phyloP scores from a whole-genome alignment of 306 rosid genomes.

The Casuarina glauca region DNA sequence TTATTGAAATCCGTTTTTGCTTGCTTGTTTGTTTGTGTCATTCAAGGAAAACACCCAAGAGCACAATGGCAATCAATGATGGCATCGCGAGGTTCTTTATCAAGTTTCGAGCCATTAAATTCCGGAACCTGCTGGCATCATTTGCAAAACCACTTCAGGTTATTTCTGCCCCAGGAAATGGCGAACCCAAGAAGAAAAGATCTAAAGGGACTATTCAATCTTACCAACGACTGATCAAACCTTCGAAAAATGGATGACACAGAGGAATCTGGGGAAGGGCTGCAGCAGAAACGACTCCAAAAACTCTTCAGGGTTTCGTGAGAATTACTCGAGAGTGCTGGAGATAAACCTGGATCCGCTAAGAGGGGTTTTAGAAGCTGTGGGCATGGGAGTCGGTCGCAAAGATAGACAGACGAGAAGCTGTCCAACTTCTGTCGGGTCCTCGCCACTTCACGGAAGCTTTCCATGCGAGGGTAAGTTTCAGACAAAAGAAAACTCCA shows the following conservation, averaged over 20 bases:
- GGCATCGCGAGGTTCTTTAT: slow-evolving; percentile 46
- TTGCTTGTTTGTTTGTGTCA: background rate
- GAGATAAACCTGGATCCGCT: slow-evolving; percentile 47
- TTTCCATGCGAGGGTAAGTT: slow-evolving; percentile 18
- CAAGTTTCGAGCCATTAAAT: slow-evolving; percentile 44
- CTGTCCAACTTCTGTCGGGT: slow-evolving; percentile 43
- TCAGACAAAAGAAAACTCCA: slow-evolving; percentile 34
- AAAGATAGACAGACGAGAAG: slow-evolving; percentile 36
- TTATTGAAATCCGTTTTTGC: background rate
- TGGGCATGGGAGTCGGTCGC: slow-evolving; percentile 26
- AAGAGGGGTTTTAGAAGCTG: slow-evolving; percentile 42
- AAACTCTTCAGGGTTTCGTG: slow-evolving; percentile 9
- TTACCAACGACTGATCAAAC: slow-evolving; percentile 23
- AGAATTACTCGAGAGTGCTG: slow-evolving; percentile 24
- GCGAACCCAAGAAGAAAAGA: slow-evolving; percentile 20
- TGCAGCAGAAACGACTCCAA: background rate
- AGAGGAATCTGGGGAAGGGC: background rate
- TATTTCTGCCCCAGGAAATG: background rate
- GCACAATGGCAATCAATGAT: slow-evolving; percentile 24
- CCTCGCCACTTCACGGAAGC: slow-evolving; percentile 48
- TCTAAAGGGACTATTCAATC: slow-evolving; percentile 17
- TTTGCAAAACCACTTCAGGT: slow-evolving; percentile 31
- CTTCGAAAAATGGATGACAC: slow-evolving; percentile 8
- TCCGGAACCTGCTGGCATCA: slow-evolving; percentile 40
- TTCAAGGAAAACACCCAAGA: slow-evolving; percentile 35